phyloP scores from a whole-genome alignment of 331 rosid species.

The Rosa hybrid region DNA sequence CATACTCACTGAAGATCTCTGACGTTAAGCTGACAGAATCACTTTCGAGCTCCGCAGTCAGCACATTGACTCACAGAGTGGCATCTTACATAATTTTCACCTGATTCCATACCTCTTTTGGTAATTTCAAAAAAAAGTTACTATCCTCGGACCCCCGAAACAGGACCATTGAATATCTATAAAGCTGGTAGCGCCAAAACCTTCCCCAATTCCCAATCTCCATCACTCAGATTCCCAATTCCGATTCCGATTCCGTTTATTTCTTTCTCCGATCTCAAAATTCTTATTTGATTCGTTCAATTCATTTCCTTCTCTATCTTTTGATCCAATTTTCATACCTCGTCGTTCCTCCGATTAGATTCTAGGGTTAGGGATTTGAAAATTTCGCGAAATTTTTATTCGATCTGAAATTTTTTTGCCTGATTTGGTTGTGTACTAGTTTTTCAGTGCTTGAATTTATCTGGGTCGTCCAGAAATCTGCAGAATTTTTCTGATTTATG shows the following conservation, averaged over 20 bases:
- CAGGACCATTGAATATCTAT: conserved; percentile 8
- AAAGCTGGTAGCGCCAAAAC: conserved; percentile 5
- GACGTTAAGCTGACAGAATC: conserved; percentile 8
- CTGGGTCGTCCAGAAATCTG: not conserved
- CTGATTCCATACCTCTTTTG: conserved; percentile 8
- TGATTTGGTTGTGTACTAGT: not conserved
- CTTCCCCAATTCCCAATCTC: conserved; percentile 13
- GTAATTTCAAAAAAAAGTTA: not conserved
- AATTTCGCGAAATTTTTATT: not conserved
- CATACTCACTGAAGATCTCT: not conserved
- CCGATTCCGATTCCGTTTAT: conserved; percentile 7
- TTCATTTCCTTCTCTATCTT: conserved; percentile 1
- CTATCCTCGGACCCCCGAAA: not conserved
- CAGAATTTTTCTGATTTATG: not conserved
- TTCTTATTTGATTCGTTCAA: conserved; percentile 13
- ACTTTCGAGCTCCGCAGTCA: not conserved
- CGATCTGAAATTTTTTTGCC: not conserved
- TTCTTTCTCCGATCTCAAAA: not conserved
- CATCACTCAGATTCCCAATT: not conserved
- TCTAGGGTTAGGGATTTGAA: conserved; percentile 30
- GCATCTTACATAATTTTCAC: conserved; percentile 15
- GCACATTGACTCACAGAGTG: conserved; percentile 1
- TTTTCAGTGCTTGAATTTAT: not conserved
- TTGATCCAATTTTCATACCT: conserved; percentile 6
- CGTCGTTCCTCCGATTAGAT: not conserved